A percentile compares a stretch with the other conserved stretches of the same genome.
These are phyloP conservation scores for Pythium coloratum DNA, from an alignment of 352 stramenopile genomes.

Conservation along the genomic window DNA sequence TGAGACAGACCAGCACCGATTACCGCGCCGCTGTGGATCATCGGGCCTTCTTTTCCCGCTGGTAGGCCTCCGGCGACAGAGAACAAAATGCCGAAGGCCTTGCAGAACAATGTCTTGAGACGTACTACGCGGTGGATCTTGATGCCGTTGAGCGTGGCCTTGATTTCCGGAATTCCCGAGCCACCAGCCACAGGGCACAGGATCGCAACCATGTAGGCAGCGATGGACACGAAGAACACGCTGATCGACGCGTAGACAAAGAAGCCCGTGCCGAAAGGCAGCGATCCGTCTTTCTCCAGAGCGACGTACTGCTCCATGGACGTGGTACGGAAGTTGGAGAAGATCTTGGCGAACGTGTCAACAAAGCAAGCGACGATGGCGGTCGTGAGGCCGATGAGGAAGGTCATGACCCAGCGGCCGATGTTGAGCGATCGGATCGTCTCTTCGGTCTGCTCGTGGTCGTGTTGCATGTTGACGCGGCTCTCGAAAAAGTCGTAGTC, in stretches of 20 bases:
- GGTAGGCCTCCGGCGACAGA: conserved; percentile 74
- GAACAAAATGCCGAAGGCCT: conserved; percentile 91
- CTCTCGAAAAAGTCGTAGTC: conserved; percentile 90
- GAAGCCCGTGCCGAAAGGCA: conserved; percentile 79
- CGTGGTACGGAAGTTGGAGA: conserved; percentile 89
- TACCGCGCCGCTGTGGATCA: conserved; percentile 90
- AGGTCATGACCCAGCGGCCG: conserved; percentile 94
- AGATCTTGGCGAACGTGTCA: conserved; percentile 86
- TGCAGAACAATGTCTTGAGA: conserved; percentile 96
- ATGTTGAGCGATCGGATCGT: conserved; percentile 79
- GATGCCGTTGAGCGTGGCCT: conserved; percentile 98
- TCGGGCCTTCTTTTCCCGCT: conserved; percentile 89
- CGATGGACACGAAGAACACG: conserved; percentile 90
- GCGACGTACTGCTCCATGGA: conserved; percentile 88
- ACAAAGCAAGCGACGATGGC: conserved; percentile 93
- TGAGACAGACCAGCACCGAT: conserved; percentile 96
- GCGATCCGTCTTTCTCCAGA: conserved; percentile 42
- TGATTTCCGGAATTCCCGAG: conserved; percentile 98
- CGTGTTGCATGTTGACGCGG: conserved; percentile 84
- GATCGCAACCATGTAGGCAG: conserved; percentile 91
- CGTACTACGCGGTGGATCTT: conserved; percentile 96
- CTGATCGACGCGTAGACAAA: conserved; percentile 91
- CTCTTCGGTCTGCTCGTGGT: conserved; percentile 80
- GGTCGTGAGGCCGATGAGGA: conserved; percentile 92
- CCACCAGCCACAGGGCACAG: conserved; percentile 94